Evolutionary conservation across 495 filamentous ascomycete genomes (phyloP).

Genomic region (Penicillium tannophilum): DNA sequence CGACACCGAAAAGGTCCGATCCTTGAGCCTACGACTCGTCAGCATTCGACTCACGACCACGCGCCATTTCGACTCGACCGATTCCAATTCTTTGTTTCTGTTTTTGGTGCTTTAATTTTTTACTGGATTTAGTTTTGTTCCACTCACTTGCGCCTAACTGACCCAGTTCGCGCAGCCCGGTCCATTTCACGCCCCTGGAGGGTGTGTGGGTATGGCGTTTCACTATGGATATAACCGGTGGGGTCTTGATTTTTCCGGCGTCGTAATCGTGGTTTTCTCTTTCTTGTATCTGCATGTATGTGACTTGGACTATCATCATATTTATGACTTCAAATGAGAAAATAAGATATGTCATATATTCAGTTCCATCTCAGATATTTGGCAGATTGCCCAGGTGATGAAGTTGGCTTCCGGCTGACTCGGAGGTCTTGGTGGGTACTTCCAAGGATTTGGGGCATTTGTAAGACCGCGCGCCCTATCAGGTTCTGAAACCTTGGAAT

Average conservation of each 20-base stretch:
- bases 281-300: constrained; percentile 13
- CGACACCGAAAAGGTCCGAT: constrained; percentile 15
- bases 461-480: too few species aligned
- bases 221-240: constrained; percentile 4
- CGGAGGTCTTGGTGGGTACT: too few species aligned
- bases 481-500: too few species aligned
- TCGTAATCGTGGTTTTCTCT: constrained; percentile 16
- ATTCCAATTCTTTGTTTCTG: constrained; percentile 8
- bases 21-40: constrained; percentile 21
- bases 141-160: constrained; percentile 23
- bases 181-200: constrained; percentile 17
- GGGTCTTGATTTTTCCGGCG: constrained; percentile 9
- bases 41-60: constrained; percentile 8
- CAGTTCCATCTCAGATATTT: not conserved
- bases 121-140: constrained; percentile 24
- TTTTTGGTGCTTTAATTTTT: constrained; percentile 11
- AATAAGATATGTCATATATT: constrained; percentile 3
- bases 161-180: constrained; percentile 22
- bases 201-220: constrained; percentile 21
- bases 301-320: not conserved
- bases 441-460: too few species aligned
- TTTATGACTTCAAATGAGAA: constrained; percentile 18
- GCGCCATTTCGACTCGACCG: constrained; percentile 8
- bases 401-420: too few species aligned
- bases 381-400: too few species aligned